phyloP scores from a whole-genome alignment of 805 yeast species.

The Sugiyamaella smithiae region DNA sequence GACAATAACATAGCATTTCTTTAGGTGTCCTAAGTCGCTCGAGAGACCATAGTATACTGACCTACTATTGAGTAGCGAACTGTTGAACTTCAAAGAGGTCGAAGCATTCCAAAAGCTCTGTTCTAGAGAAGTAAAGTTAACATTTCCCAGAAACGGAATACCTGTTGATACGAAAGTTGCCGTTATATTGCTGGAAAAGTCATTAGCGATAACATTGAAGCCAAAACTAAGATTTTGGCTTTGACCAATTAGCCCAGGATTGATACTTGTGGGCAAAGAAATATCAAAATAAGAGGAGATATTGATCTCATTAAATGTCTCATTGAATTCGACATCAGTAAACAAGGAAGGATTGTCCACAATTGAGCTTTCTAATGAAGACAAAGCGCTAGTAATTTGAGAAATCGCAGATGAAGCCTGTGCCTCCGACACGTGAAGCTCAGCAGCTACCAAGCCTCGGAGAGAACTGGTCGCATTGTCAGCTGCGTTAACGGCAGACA shows the following conservation, averaged over 20 bases:
- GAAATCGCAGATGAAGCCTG: conserved; percentile 13
- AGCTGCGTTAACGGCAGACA: conserved; percentile 9
- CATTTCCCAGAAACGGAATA: neutral
- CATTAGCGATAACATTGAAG: conserved; percentile 4
- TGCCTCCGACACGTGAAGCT: conserved; percentile 3
- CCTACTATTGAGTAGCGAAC: neutral
- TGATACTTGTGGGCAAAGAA: conserved; percentile 10
- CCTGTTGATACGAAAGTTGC: neutral
- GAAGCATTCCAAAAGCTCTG: conserved; percentile 11
- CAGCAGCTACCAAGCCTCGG: conserved; percentile 4
- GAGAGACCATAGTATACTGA: neutral
- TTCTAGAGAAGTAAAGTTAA: conserved; percentile 7
- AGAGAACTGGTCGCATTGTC: conserved; percentile 12
- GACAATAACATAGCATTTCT: conserved; percentile 9
- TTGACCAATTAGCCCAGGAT: conserved; percentile 1
- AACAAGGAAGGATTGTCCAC: conserved; percentile 3
- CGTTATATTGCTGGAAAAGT: conserved; percentile 1
- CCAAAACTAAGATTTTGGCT: conserved; percentile 4
- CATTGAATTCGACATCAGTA: conserved; percentile 10
- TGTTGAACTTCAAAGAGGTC: neutral
- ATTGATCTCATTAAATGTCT: conserved; percentile 4
- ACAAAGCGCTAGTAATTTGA: conserved; percentile 15
- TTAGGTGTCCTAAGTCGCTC: conserved; percentile 1
- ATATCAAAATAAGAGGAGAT: conserved; percentile 12
- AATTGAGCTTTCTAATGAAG: conserved; percentile 8